Conservation (phyloP, 1,284 basidiomycete genomes). For the Ganoderma meredithae region DNA sequence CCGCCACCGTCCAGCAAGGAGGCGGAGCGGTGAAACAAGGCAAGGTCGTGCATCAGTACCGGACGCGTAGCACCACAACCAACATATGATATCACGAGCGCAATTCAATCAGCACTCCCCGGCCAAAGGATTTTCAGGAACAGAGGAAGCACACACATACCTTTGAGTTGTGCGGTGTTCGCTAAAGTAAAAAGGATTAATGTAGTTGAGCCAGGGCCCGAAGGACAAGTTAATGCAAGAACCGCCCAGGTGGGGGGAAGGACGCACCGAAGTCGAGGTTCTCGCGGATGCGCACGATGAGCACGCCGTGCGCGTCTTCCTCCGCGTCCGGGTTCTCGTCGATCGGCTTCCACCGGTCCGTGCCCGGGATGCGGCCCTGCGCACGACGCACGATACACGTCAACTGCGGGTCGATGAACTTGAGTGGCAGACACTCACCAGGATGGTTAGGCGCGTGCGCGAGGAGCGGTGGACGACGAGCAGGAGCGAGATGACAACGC, state of each 20-base stretch:
- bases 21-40: no score
- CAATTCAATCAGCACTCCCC: not conserved
- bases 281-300: conserved; percentile 86
- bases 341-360: conserved; percentile 83
- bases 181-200: conserved; percentile 50
- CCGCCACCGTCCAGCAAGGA: not conserved
- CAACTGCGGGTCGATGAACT: no score
- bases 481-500: conserved; percentile 81
- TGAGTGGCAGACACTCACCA: conserved; percentile 47
- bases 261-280: conserved; percentile 79
- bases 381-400: not conserved
- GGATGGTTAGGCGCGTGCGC: conserved; percentile 74
- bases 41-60: no score
- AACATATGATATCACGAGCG: not conserved
- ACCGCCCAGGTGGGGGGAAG: not conserved
- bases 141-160: conserved; percentile 47
- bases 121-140: not conserved
- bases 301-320: conserved; percentile 78
- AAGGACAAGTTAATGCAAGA: not conserved
- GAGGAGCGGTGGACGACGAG: conserved; percentile 90
- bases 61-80: not conserved
- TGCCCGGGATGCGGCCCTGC: conserved; percentile 82
- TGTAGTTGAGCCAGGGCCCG: conserved; percentile 6
- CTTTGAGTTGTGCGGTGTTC: conserved; percentile 90
- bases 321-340: conserved; percentile 80